A percentile compares a stretch with the other conserved stretches of the same genome.
Conservation (phyloP, 2,329 filamentous ascomycete species). For the Hypoxylon sp. region DNA sequence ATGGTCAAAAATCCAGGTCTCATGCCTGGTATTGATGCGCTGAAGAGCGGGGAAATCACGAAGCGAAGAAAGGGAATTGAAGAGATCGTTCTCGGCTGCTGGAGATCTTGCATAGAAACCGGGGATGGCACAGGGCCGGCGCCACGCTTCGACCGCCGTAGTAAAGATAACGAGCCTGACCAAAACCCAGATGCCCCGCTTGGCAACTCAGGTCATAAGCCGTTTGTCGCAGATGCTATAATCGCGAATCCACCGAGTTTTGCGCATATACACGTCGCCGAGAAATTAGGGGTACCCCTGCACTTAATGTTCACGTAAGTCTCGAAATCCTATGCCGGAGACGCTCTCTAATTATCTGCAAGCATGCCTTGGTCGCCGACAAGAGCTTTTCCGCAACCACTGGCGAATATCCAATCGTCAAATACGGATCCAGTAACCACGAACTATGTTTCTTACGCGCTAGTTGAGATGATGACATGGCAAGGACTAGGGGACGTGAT, state of each 20-base stretch:
- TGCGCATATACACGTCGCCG: conserved; percentile 75
- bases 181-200: conserved; percentile 32
- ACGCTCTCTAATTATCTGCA: conserved; percentile 31
- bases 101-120: conserved; percentile 80
- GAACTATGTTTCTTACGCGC: conserved; percentile 85
- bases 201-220: conserved; percentile 45
- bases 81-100: conserved; percentile 78
- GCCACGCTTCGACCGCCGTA: conserved; percentile 57
- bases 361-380: conserved; percentile 91
- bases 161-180: conserved; percentile 40
- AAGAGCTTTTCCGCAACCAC: conserved; percentile 85
- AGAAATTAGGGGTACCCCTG: conserved; percentile 74
- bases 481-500: conserved; percentile 92
- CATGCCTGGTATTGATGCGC: conserved; percentile 78
- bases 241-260: conserved; percentile 75
- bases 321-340: not conserved
- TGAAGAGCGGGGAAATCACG: conserved; percentile 76
- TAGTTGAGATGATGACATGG: conserved; percentile 95
- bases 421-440: conserved; percentile 77
- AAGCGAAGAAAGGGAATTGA: conserved; percentile 77
- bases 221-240: conserved; percentile 55
- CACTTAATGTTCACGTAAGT: conserved; percentile 81
- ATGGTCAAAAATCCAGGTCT: conserved; percentile 84
- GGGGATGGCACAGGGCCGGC: conserved; percentile 70
- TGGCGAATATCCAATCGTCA: conserved; percentile 79